phyloP scores from a whole-genome alignment of 257 asterid species.

The Vinca minor region DNA sequence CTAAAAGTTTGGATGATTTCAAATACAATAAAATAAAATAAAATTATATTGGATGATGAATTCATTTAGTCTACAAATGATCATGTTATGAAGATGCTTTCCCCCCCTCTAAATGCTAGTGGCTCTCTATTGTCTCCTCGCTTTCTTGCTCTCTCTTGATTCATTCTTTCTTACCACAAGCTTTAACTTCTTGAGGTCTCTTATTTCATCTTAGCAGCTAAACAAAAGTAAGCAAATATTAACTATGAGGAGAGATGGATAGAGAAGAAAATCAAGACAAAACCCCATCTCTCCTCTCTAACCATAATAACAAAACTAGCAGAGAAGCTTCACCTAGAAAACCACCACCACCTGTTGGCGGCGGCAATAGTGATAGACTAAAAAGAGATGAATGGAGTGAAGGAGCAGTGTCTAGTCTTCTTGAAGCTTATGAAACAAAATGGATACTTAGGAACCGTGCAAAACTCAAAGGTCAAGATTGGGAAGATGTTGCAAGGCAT shows the following conservation, averaged over 20 bases:
- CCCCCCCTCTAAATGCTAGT: conserved; percentile 48
- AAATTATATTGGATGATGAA: too few relatives aligned
- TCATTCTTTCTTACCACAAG: background rate
- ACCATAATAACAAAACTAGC: conserved; percentile 9
- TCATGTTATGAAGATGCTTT: conserved; percentile 12
- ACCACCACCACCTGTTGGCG: conserved; percentile 7
- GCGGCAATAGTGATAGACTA: conserved; percentile 33
- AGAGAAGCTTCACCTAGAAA: conserved; percentile 39
- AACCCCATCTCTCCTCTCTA: conserved; percentile 39
- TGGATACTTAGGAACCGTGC: conserved; percentile 81
- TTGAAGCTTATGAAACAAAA: conserved; percentile 70
- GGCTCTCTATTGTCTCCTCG: conserved; percentile 28
- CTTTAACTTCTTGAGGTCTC: conserved; percentile 22
- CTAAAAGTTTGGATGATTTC: too few relatives aligned
- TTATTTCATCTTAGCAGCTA: conserved; percentile 41
- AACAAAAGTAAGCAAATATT: conserved; percentile 3
- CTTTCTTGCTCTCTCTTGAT: conserved; percentile 9
- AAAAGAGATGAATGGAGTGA: conserved; percentile 92
- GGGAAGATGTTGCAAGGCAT: conserved; percentile 77
- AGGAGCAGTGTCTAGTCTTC: conserved; percentile 67
- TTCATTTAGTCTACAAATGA: background rate
- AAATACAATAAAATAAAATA: too few relatives aligned
- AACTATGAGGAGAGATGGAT: conserved; percentile 47
- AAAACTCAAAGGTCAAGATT: conserved; percentile 81
- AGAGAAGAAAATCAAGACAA: conserved; percentile 28